Conservation (phyloP, 768 basidiomycete genomes). For the Rhizopogon sp. region DNA sequence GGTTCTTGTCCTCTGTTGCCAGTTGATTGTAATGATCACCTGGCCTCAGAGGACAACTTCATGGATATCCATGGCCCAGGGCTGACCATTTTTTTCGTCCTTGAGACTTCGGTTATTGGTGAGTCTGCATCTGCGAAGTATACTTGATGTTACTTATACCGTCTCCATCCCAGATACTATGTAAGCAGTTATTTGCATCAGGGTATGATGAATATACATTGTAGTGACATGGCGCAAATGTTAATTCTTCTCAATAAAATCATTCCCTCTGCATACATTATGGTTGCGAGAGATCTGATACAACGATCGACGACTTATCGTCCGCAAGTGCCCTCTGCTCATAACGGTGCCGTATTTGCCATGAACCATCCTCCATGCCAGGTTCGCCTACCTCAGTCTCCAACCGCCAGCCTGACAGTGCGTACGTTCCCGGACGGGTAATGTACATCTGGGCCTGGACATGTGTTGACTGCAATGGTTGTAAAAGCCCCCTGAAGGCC, state of each 20-base stretch:
- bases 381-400: slow-evolving; percentile 58
- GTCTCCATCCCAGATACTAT: too few relatives aligned
- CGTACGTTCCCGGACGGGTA: slow-evolving; percentile 58
- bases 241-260: background rate
- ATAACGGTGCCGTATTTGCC: slow-evolving; percentile 36
- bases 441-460: slow-evolving; percentile 56
- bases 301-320: slow-evolving; percentile 28
- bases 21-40: too few relatives aligned
- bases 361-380: slow-evolving; percentile 10
- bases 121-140: too few relatives aligned
- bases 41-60: too few relatives aligned
- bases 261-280: slow-evolving; percentile 4
- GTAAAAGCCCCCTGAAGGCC: slow-evolving; percentile 55
- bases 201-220: too few relatives aligned
- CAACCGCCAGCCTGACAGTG: slow-evolving; percentile 62
- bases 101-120: too few relatives aligned
- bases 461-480: slow-evolving; percentile 39
- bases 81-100: too few relatives aligned
- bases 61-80: too few relatives aligned
- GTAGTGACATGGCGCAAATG: too few relatives aligned
- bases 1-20: too few relatives aligned
- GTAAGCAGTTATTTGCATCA: too few relatives aligned
- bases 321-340: slow-evolving; percentile 29
- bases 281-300: slow-evolving; percentile 15
- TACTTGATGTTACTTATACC: too few relatives aligned